Percentiles rank a stretch among this genome's conserved stretches.
phyloP scores from a whole-genome alignment of 192 early-diverging fungal genomes.

The Backusella luteola region DNA sequence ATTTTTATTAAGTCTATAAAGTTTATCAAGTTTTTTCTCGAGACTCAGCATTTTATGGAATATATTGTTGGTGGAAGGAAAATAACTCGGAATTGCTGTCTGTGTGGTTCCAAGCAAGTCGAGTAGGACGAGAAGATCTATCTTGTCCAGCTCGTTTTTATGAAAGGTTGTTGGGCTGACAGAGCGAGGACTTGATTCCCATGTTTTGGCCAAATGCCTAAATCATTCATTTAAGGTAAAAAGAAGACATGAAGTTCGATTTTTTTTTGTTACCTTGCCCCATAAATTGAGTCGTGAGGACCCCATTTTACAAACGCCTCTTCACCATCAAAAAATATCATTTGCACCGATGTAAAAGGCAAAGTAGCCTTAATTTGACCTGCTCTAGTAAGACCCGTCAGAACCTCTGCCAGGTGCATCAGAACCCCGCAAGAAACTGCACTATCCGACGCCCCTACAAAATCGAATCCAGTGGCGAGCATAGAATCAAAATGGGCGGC shows the following conservation, averaged over 20 bases:
- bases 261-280: constrained; percentile 50
- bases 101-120: constrained; percentile 79
- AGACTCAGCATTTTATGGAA: constrained; percentile 66
- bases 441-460: constrained; percentile 90
- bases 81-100: constrained; percentile 58
- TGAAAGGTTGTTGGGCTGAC: background rate
- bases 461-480: constrained; percentile 61
- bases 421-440: constrained; percentile 90
- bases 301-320: constrained; percentile 87
- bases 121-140: constrained; percentile 65
- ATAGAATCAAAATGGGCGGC: constrained; percentile 96
- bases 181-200: constrained; percentile 48
- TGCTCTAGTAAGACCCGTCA: constrained; percentile 48
- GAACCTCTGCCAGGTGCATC: constrained; percentile 71
- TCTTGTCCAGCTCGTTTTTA: background rate
- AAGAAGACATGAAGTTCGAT: background rate
- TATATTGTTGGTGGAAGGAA: constrained; percentile 60
- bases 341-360: constrained; percentile 56
- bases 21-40: constrained; percentile 57
- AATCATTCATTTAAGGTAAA: background rate
- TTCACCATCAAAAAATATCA: constrained; percentile 97
- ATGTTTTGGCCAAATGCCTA: constrained; percentile 74
- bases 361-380: background rate
- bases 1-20: background rate
- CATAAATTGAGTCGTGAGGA: constrained; percentile 82